Conservation (phyloP, 2,329 filamentous ascomycete genomes). For the Zymoseptoria crescenta region DNA sequence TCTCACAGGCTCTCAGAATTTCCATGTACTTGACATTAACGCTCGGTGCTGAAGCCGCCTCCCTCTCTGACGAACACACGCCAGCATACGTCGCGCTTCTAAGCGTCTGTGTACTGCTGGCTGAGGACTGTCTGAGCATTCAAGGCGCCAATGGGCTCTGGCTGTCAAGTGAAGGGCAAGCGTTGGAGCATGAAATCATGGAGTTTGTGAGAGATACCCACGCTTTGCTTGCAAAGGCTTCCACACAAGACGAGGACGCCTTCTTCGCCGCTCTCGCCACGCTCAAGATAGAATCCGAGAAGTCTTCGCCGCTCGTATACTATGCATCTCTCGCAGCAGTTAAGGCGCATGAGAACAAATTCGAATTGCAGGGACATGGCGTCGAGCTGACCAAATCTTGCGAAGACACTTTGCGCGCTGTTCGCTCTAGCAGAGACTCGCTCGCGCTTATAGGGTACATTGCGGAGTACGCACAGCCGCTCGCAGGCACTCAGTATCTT, state of each 20-base stretch:
- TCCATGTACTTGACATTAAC: slow-evolving; percentile 60
- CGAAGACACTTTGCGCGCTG: slow-evolving; percentile 29
- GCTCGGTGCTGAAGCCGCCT: slow-evolving; percentile 35
- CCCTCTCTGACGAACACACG: slow-evolving; percentile 25
- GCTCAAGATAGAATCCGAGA: neutral
- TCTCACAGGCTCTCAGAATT: slow-evolving; percentile 67
- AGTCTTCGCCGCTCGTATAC: slow-evolving; percentile 27
- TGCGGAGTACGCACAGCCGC: slow-evolving; percentile 41
- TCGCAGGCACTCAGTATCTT: slow-evolving; percentile 42
- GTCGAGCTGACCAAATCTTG: slow-evolving; percentile 28
- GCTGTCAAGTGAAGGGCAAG: slow-evolving; percentile 28
- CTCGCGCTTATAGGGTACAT: slow-evolving; percentile 44
- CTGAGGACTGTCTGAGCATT: slow-evolving; percentile 53
- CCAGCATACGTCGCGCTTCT: slow-evolving; percentile 43
- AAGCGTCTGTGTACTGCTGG: slow-evolving; percentile 47
- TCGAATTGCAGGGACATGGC: slow-evolving; percentile 37
- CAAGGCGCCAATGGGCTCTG: slow-evolving; percentile 49
- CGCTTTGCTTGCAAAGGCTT: slow-evolving; percentile 31
- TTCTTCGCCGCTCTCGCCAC: neutral
- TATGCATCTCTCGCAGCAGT: slow-evolving; percentile 36
- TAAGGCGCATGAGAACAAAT: slow-evolving; percentile 31
- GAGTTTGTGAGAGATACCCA: slow-evolving; percentile 47
- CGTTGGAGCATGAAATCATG: slow-evolving; percentile 46
- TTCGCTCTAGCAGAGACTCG: slow-evolving; percentile 33
- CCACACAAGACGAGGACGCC: neutral